phyloP scores from a whole-genome alignment of 2,329 filamentous ascomycete genomes.

The Aspergillus pseudonomiae region DNA sequence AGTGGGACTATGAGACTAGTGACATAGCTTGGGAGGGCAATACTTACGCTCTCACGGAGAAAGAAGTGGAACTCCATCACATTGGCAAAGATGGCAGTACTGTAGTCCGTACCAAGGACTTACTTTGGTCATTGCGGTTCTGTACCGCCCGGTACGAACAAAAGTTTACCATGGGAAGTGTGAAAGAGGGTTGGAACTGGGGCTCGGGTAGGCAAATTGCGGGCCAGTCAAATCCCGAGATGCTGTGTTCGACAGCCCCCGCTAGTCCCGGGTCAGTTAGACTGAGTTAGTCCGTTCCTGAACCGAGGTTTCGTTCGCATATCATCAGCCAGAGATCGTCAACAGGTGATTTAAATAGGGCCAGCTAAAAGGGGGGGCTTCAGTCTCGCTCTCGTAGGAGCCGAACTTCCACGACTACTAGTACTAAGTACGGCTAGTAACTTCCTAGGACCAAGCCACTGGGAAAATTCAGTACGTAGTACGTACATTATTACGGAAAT shows the following conservation, averaged over 20 bases:
- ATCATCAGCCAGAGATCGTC: background rate
- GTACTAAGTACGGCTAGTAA: background rate
- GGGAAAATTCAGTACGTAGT: background rate
- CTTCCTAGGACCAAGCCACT: background rate
- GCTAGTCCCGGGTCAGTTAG: background rate
- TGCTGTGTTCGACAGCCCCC: background rate
- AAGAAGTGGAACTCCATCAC: background rate
- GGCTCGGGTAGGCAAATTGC: background rate
- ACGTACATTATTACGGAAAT: background rate
- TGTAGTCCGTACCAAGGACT: background rate
- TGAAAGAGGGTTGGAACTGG: background rate
- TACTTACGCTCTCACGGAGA: background rate
- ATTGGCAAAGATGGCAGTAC: background rate
- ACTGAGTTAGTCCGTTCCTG: background rate
- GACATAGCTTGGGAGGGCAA: background rate
- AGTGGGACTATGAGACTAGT: background rate
- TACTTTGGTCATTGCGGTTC: background rate
- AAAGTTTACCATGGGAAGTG: background rate
- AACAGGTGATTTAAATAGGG: background rate
- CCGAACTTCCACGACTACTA: background rate
- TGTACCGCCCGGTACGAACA: background rate
- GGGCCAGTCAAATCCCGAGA: constrained; percentile 1
- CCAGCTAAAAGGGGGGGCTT: background rate
- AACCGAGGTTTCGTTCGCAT: background rate
- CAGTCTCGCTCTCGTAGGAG: background rate